These are phyloP conservation scores for Karstenula rhodostoma DNA, from an alignment of 2,329 filamentous ascomycete genomes.

Conservation along the genomic window DNA sequence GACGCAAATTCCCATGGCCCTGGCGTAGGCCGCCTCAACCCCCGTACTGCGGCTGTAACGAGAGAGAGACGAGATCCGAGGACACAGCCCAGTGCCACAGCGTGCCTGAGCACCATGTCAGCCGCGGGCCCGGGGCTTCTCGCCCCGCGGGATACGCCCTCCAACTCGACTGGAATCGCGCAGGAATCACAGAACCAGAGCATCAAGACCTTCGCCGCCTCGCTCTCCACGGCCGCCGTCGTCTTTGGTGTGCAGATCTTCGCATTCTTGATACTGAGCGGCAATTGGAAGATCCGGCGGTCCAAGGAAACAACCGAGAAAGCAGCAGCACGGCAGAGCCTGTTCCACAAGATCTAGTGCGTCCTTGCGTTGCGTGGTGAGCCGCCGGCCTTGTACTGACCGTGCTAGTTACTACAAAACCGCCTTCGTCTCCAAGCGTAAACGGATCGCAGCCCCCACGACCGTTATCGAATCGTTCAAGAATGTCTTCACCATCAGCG, in stretches of 20 bases:
- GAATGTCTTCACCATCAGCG: constrained; percentile 70
- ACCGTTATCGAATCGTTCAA: constrained; percentile 49
- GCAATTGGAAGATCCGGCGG: constrained; percentile 46
- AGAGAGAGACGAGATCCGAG: background rate
- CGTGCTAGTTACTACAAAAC: constrained; percentile 49
- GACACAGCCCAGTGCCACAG: constrained; percentile 11
- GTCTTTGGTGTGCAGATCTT: constrained; percentile 47
- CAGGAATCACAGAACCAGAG: constrained; percentile 38
- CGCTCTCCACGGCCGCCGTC: constrained; percentile 44
- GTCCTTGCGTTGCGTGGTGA: constrained; percentile 14
- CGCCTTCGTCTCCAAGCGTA: constrained; percentile 46
- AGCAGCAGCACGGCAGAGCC: constrained; percentile 40
- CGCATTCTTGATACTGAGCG: constrained; percentile 46
- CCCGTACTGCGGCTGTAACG: constrained; percentile 1
- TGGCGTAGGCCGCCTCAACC: constrained; percentile 2
- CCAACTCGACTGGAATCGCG: constrained; percentile 21
- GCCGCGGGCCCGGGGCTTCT: background rate
- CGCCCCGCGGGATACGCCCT: constrained; percentile 1
- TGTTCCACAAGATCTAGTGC: constrained; percentile 51
- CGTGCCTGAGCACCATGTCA: constrained; percentile 11
- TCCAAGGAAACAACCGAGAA: constrained; percentile 31
- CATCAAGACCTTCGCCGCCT: constrained; percentile 49
- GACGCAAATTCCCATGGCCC: constrained; percentile 7
- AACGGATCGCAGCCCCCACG: constrained; percentile 44
- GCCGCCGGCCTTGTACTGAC: constrained; percentile 24